These are phyloP conservation scores for Triticum dicoccoides DNA, from an alignment of 176 grass and related monocot species.

Conservation along the genomic window DNA sequence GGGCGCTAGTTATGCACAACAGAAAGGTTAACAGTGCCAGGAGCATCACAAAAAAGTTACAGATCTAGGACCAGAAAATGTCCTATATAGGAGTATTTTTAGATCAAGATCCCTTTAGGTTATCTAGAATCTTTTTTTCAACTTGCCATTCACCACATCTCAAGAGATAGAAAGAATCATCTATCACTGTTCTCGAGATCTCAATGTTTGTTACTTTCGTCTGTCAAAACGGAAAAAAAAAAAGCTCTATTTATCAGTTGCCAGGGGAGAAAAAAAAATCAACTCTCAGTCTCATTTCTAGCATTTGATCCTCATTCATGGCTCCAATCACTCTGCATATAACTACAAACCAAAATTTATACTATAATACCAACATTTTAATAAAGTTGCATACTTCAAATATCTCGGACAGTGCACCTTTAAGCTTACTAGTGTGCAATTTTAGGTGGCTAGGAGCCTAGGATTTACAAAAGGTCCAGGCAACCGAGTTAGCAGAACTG, in stretches of 20 bases:
- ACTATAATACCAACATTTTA: too few relatives aligned
- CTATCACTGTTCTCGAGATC: not conserved
- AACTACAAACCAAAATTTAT: too few relatives aligned
- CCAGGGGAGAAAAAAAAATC: not conserved
- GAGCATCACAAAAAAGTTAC: not conserved
- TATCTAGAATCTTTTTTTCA: conserved; percentile 14
- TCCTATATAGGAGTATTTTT: not conserved
- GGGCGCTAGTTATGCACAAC: not conserved
- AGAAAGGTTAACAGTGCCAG: not conserved
- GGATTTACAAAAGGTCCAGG: too few relatives aligned
- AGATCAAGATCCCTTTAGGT: not conserved
- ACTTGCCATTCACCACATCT: not conserved
- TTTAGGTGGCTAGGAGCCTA: too few relatives aligned
- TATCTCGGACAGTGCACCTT: too few relatives aligned
- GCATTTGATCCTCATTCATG: too few relatives aligned
- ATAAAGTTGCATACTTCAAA: too few relatives aligned
- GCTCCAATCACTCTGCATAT: too few relatives aligned
- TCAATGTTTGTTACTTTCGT: not conserved
- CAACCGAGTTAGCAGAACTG: not conserved
- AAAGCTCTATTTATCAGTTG: not conserved
- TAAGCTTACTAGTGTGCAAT: too few relatives aligned
- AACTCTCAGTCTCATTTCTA: too few relatives aligned
- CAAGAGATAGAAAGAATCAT: not conserved
- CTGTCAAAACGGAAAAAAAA: not conserved
- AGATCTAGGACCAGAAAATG: not conserved